Evolutionary conservation across 805 yeast genomes (phyloP).

Genomic region (Gaillardinia entomophila): DNA sequence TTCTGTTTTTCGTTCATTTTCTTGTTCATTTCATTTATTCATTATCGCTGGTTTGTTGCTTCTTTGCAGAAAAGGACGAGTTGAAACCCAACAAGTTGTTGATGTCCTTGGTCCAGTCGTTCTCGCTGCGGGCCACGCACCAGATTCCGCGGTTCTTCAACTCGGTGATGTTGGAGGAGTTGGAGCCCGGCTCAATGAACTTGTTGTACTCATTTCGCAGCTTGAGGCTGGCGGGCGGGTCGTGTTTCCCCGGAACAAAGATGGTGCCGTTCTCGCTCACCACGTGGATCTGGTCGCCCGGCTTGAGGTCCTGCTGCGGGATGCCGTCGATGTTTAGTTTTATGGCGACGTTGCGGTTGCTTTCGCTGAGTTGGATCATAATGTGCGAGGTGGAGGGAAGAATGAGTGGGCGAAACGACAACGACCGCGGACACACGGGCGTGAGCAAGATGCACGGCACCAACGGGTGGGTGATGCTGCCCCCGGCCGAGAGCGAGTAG

Average conservation of each 20-base stretch:
- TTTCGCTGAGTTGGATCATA: conserved; percentile 52
- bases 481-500: conserved; percentile 84
- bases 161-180: neutral
- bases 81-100: conserved; percentile 88
- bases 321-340: conserved; percentile 82
- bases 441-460: conserved; percentile 79
- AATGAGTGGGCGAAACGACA: conserved; percentile 84
- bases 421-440: conserved; percentile 87
- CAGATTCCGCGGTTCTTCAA: conserved; percentile 55
- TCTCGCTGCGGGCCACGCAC: conserved; percentile 78
- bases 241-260: conserved; percentile 43
- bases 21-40: too few relatives aligned
- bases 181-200: conserved; percentile 14
- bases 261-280: conserved; percentile 61
- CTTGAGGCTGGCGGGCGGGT: conserved; percentile 27
- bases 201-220: conserved; percentile 12
- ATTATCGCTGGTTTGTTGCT: too few relatives aligned
- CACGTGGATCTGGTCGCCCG: conserved; percentile 78
- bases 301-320: conserved; percentile 58
- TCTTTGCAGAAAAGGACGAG: conserved; percentile 48
- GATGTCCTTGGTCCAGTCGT: conserved; percentile 90
- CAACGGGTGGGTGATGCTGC: conserved; percentile 85
- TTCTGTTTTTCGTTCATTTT: too few relatives aligned
- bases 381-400: conserved; percentile 77
- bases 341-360: conserved; percentile 32